Base-by-base conservation (phyloP, 2,329 filamentous ascomycete genomes). In the Geosmithia morbida region DNA sequence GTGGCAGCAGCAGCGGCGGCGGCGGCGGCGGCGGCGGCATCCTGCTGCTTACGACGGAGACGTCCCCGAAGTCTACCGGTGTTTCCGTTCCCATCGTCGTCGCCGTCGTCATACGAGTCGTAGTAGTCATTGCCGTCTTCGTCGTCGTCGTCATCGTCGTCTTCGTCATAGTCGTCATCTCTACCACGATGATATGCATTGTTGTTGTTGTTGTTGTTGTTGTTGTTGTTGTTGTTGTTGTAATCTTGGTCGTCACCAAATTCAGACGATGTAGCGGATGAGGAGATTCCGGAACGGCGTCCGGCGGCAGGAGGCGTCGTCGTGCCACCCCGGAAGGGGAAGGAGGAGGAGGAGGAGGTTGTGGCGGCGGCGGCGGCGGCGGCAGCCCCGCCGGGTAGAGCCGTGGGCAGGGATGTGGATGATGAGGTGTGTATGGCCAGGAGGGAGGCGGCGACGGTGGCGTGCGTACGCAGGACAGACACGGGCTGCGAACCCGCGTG, bases 371-470 rank as follows among this genome's bases (percentile, higher is more conserved):
- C 46, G n/a, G 46, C 48, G 40, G 61, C 56, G 22, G 56, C 57
- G 51, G 51, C 51, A 26, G 53, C 51, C 45, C 53, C 53, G 46
- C 61, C 59, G 13, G 67, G 66, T 6, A 72, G 58, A 1, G 69
- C 65, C 13, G 66, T 63, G 37, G 66, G 60, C 6, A 74, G 60
- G 47, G 64, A 59, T 44, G 61, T 56, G 26, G 65, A 65, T 13
- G 66, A 64, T 20, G 66, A 63, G 41, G 71, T 66, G 60, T 82
- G 78, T 42, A 80, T 70, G 18, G 70, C 66, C 66, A 77, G 79
- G 18, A 82, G 70, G 6, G 74, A 78, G 49, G 76, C 75, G 41
- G 79, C 79, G 50, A 82, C 75, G 49, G 78, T 81, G 54, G 75
- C 75, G 59, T 81, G 77, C 10, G 74, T 77, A 55, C 79, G 77